Conservation (phyloP, 441 rosid genomes). For the Euphorbia celastroides region DNA sequence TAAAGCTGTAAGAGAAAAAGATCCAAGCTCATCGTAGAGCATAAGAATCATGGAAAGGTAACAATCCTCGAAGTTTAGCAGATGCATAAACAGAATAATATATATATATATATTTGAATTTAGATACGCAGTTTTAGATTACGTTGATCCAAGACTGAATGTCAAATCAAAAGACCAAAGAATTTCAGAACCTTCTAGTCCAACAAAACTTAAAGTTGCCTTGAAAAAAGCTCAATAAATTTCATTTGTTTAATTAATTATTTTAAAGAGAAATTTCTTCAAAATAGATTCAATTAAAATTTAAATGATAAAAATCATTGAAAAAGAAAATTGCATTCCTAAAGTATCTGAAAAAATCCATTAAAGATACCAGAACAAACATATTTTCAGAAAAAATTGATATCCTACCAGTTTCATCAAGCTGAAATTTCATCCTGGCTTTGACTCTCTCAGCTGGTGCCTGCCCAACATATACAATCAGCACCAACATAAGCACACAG, state of each 20-base stretch:
- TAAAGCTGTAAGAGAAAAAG: not conserved
- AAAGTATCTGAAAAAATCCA: not conserved
- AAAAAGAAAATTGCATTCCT: not conserved
- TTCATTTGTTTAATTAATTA: not conserved
- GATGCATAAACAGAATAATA: too few relatives aligned
- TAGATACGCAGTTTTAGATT: too few relatives aligned
- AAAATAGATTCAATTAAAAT: not conserved
- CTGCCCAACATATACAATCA: slow-evolving; percentile 33
- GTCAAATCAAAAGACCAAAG: not conserved
- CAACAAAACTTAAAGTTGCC: not conserved
- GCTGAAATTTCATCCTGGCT: slow-evolving; percentile 90
- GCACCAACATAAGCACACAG: not conserved
- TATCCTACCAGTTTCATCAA: slow-evolving; percentile 64
- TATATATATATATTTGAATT: too few relatives aligned
- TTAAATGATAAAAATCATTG: not conserved
- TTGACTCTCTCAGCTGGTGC: slow-evolving; percentile 77
- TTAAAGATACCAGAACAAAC: not conserved
- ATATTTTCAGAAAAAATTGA: not conserved
- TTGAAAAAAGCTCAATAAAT: not conserved
- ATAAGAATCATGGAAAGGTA: not conserved
- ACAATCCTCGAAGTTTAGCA: not conserved
- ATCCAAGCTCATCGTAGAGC: not conserved
- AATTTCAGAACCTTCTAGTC: not conserved
- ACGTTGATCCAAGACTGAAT: too few relatives aligned
- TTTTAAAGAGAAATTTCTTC: not conserved